A percentile compares a stretch with the other conserved stretches of the same genome.
Evolutionary conservation across 352 stramenopile species (phyloP).

Genomic region (Globisporangium sylvaticum): DNA sequence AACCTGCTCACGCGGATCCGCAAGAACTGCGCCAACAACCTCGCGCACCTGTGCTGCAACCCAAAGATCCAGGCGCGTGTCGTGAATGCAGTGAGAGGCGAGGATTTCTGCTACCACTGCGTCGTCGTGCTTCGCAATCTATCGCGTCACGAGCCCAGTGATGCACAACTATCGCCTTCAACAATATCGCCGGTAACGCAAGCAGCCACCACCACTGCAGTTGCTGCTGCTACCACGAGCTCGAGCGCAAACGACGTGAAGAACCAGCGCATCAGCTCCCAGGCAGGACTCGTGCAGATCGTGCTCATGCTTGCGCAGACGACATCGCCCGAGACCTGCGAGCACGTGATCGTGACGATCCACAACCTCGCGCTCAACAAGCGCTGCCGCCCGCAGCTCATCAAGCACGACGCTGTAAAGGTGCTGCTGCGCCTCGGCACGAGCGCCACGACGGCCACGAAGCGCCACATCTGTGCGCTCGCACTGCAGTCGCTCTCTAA

Average conservation of each 20-base stretch:
- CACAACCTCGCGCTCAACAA: slow-evolving; percentile 58
- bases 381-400: slow-evolving; percentile 57
- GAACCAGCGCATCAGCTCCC: slow-evolving; percentile 45
- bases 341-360: slow-evolving; percentile 64
- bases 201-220: background rate
- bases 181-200: background rate
- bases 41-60: slow-evolving; percentile 78
- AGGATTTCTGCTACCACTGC: slow-evolving; percentile 66
- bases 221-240: background rate
- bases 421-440: slow-evolving; percentile 49
- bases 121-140: slow-evolving; percentile 67
- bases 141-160: slow-evolving; percentile 31
- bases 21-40: slow-evolving; percentile 58
- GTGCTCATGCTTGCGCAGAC: slow-evolving; percentile 52
- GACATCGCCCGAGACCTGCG: slow-evolving; percentile 39
- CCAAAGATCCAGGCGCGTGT: slow-evolving; percentile 57
- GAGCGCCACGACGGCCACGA: slow-evolving; percentile 34
- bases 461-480: slow-evolving; percentile 64
- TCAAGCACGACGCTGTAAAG: slow-evolving; percentile 81
- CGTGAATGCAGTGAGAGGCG: slow-evolving; percentile 51
- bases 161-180: background rate
- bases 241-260: slow-evolving; percentile 37
- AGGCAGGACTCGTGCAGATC: slow-evolving; percentile 52
- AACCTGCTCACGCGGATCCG: slow-evolving; percentile 32
- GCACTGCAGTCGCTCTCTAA: slow-evolving; percentile 57